Base-by-base conservation (phyloP, 2,329 filamentous ascomycete genomes). In the Thielaviopsis euricoi region DNA sequence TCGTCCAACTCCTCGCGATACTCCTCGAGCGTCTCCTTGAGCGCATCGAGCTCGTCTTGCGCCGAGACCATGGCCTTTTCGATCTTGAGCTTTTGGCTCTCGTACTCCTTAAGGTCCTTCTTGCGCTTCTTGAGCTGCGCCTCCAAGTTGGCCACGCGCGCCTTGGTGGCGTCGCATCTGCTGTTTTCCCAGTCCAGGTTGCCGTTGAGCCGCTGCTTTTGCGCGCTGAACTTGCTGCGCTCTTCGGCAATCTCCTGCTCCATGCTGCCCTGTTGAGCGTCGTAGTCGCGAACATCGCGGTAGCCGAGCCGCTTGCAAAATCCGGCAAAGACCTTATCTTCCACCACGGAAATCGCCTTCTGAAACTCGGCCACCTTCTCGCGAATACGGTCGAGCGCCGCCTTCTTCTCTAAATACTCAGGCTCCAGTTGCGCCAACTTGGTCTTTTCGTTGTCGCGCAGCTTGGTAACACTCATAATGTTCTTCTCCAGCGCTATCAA, bases 231-330 rank as follows among this genome's bases (percentile, higher is more conserved):
- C 63, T 90, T 84, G 56, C 87, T 83, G 62, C 88, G 88, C 74
- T 90, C 90, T 70, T 93, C 84, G 0, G 85, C 84, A 51, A 87
- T 87, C 68, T 97, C 89, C 68, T 95, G 88, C 69, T 97, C 90
- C 53, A 95, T 74, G 49, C 86, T 89, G 53, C 93, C 91, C 71
- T 97, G 93, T 64, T 94, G 90, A 25, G 86, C 86, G 68, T 97
- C 89, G 66, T 97, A 98, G 59, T 89, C 87, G 60, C 91, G 87
- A 62, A 98, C 94, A 65, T 94, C 85, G 59, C 81, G 77, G 68
- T 95, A 97, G 0, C 90, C 89, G 21, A 96, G 81, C 58, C 87
- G 82, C 64, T 82, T 80, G 72, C 93, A 98, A 72, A 98, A 98
- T 48, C 77, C 76, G 22, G 77, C 77, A 69, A 96, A 98, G 29